phyloP scores from a whole-genome alignment of 805 yeast genomes.

The Candida sakaeoensis region DNA sequence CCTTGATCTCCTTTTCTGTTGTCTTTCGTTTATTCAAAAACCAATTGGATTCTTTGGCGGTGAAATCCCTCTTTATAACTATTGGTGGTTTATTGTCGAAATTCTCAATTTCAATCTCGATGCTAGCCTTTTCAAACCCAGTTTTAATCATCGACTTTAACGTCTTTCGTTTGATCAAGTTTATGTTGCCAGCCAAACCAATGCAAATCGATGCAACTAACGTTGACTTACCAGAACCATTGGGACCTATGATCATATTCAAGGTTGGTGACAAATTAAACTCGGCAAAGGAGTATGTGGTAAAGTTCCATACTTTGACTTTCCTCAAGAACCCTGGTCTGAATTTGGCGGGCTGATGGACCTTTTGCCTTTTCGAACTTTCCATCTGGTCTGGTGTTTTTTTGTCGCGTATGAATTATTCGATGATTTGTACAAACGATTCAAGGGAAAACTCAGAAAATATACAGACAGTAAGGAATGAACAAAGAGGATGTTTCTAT shows the following conservation, averaged over 20 bases:
- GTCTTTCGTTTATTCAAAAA: constrained; percentile 37
- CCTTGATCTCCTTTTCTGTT: constrained; percentile 45
- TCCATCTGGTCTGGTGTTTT: background rate
- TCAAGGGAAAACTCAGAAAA: no score
- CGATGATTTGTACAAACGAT: no score
- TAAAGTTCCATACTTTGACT: constrained; percentile 56
- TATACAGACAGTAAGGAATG: no score
- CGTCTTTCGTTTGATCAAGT: constrained; percentile 65
- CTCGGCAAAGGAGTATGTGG: constrained; percentile 66
- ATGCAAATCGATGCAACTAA: constrained; percentile 89
- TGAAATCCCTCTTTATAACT: constrained; percentile 45
- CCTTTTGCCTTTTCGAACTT: constrained; percentile 3
- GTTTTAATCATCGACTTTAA: constrained; percentile 70
- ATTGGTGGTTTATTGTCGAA: constrained; percentile 28
- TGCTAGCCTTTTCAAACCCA: constrained; percentile 45
- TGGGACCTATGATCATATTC: constrained; percentile 93
- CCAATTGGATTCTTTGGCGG: constrained; percentile 50
- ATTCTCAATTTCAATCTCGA: constrained; percentile 51
- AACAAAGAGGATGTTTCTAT: no score
- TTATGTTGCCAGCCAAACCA: constrained; percentile 79
- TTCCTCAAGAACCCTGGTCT: constrained; percentile 48
- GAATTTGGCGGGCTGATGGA: constrained; percentile 10
- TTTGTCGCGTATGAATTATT: constrained; percentile 4
- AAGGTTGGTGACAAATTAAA: constrained; percentile 76
- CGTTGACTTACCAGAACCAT: constrained; percentile 94